Conservation (phyloP, 148 eudicot species). For the Amaranthus palmeri region DNA sequence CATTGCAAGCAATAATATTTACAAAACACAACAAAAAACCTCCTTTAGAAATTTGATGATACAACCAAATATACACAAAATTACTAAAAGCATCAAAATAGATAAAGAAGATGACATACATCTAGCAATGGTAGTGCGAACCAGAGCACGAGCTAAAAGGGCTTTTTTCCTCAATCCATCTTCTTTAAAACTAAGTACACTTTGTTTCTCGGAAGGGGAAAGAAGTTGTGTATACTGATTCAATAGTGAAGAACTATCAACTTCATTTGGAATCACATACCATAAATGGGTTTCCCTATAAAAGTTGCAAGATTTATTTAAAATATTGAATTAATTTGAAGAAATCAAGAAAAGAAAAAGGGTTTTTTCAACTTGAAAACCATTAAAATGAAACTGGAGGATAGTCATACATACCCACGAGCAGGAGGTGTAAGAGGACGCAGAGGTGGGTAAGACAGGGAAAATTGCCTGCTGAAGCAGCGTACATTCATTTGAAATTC, state of each 20-base stretch:
- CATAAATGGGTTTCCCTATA: slow-evolving; percentile 85
- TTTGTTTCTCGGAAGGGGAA: slow-evolving; percentile 63
- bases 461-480: slow-evolving; percentile 41
- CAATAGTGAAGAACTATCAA: slow-evolving; percentile 47
- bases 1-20: not conserved
- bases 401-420: slow-evolving; percentile 37
- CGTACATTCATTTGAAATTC: slow-evolving; percentile 32
- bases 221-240: slow-evolving; percentile 56
- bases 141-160: slow-evolving; percentile 67
- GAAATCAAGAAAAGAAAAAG: not conserved
- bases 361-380: not conserved
- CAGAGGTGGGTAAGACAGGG: slow-evolving; percentile 33
- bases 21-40: not conserved
- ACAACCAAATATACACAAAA: not conserved
- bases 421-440: slow-evolving; percentile 54
- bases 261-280: slow-evolving; percentile 71
- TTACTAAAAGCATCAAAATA: not conserved
- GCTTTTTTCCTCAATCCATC: slow-evolving; percentile 60
- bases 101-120: slow-evolving; percentile 40
- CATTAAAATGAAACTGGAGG: not conserved
- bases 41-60: not conserved
- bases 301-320: not conserved
- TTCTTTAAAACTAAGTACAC: slow-evolving; percentile 41
- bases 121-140: slow-evolving; percentile 90
- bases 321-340: not conserved